A percentile compares a stretch with the other conserved stretches of the same genome.
These are phyloP conservation scores for Coprinopsis strossmayeri DNA, from an alignment of 768 basidiomycete species.

Conservation along the genomic window DNA sequence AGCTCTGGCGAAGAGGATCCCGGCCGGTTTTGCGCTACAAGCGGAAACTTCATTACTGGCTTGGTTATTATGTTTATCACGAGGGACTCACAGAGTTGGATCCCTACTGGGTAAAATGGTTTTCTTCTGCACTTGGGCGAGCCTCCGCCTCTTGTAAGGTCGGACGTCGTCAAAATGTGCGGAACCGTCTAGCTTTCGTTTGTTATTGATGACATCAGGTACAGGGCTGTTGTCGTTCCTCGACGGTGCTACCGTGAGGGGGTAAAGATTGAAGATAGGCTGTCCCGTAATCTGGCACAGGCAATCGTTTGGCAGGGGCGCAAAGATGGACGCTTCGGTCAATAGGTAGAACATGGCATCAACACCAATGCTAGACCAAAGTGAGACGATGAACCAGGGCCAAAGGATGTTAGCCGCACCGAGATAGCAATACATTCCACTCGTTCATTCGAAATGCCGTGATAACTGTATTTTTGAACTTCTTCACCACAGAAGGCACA, in stretches of 20 bases:
- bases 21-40: slow-evolving; percentile 37
- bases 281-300: slow-evolving; percentile 78
- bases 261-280: slow-evolving; percentile 41
- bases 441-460: slow-evolving; percentile 1
- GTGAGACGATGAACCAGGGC: not conserved
- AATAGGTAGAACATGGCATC: slow-evolving; percentile 76
- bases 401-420: not conserved
- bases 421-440: slow-evolving; percentile 1
- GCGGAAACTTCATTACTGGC: not conserved
- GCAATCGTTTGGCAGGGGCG: slow-evolving; percentile 76
- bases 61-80: too few relatives aligned
- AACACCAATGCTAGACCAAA: slow-evolving; percentile 57
- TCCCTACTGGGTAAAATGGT: too few relatives aligned
- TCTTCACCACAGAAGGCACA: not conserved
- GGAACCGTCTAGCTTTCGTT: too few relatives aligned
- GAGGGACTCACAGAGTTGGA: too few relatives aligned
- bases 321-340: slow-evolving; percentile 65
- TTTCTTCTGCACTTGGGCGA: not conserved
- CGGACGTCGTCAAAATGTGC: not conserved
- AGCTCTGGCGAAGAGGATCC: slow-evolving; percentile 45
- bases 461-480: not conserved
- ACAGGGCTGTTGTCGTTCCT: too few relatives aligned
- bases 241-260: too few relatives aligned
- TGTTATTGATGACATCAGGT: too few relatives aligned
- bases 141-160: slow-evolving; percentile 6